Conservation (phyloP, 805 yeast species). For the Lipomyces japonicus region DNA sequence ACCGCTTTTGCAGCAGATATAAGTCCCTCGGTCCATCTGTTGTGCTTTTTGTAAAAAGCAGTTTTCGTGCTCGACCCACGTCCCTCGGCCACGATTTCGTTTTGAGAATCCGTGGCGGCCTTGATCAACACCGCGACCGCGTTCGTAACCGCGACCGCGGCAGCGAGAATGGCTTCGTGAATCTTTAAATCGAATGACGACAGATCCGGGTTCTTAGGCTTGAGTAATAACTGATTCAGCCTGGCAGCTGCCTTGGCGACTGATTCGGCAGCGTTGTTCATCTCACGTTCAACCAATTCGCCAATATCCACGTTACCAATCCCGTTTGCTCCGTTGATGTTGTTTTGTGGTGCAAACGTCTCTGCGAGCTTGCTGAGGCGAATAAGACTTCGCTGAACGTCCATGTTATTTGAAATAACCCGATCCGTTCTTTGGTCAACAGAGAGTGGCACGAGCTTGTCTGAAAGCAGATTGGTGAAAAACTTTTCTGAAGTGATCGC, state of each 20-base stretch:
- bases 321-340: slow-evolving; percentile 22
- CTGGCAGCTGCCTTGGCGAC: slow-evolving; percentile 63
- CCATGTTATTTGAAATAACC: slow-evolving; percentile 71
- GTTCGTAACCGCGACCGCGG: slow-evolving; percentile 75
- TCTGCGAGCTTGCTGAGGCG: slow-evolving; percentile 55
- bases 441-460: slow-evolving; percentile 46
- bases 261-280: slow-evolving; percentile 67
- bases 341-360: slow-evolving; percentile 46
- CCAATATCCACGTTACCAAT: slow-evolving; percentile 54
- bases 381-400: slow-evolving; percentile 68
- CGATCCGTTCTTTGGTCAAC: slow-evolving; percentile 70
- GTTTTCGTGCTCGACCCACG: slow-evolving; percentile 62
- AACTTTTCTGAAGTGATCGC: slow-evolving; percentile 61
- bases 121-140: slow-evolving; percentile 68
- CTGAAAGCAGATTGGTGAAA: slow-evolving; percentile 56
- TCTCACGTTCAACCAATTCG: slow-evolving; percentile 67
- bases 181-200: slow-evolving; percentile 60
- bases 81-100: slow-evolving; percentile 72
- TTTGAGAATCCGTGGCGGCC: slow-evolving; percentile 76
- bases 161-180: slow-evolving; percentile 69
- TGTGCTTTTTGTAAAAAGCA: slow-evolving; percentile 79
- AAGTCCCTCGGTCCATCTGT: slow-evolving; percentile 90
- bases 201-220: slow-evolving; percentile 49
- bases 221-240: slow-evolving; percentile 50
- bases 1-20: slow-evolving; percentile 86